Conservation (phyloP, 2,329 filamentous ascomycete genomes). For the Decorospora gaudefroyi region DNA sequence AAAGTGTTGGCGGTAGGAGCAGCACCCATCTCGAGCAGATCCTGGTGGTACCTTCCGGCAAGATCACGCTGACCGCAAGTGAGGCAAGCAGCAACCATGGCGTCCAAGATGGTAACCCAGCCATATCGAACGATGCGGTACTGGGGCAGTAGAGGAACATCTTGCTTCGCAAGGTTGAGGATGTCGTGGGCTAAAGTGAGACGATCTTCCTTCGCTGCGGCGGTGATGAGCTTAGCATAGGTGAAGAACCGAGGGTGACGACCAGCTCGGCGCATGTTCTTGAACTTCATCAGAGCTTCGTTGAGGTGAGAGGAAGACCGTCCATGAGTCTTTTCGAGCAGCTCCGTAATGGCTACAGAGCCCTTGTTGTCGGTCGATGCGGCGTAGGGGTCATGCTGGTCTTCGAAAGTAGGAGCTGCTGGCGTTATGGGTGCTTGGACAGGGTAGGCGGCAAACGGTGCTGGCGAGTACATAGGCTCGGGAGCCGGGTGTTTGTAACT, state of each 20-base stretch:
- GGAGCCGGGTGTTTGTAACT: slow-evolving; percentile 57
- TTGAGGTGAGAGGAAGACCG: slow-evolving; percentile 73
- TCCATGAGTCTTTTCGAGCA: slow-evolving; percentile 79
- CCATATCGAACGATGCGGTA: slow-evolving; percentile 89
- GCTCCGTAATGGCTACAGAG: slow-evolving; percentile 85
- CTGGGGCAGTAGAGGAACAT: slow-evolving; percentile 82
- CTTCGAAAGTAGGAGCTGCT: slow-evolving; percentile 68
- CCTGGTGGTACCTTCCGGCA: slow-evolving; percentile 86
- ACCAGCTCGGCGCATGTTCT: slow-evolving; percentile 89
- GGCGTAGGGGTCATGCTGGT: slow-evolving; percentile 88
- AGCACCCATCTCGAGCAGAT: slow-evolving; percentile 86
- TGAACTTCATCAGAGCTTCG: slow-evolving; percentile 81
- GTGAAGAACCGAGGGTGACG: slow-evolving; percentile 94
- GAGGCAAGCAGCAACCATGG: slow-evolving; percentile 92
- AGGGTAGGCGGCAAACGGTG: slow-evolving; percentile 56
- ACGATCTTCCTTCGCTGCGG: slow-evolving; percentile 83
- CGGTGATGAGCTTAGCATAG: slow-evolving; percentile 91
- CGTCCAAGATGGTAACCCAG: slow-evolving; percentile 94
- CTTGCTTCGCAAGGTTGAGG: slow-evolving; percentile 82
- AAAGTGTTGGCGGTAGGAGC: slow-evolving; percentile 97
- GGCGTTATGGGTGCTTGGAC: slow-evolving; percentile 55
- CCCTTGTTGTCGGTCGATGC: slow-evolving; percentile 91
- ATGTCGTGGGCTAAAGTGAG: slow-evolving; percentile 84
- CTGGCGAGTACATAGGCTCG: slow-evolving; percentile 53
- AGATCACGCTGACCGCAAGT: slow-evolving; percentile 77